Evolutionary conservation across 164 flowering plant species (phyloP).

Genomic region (Piper longum): DNA sequence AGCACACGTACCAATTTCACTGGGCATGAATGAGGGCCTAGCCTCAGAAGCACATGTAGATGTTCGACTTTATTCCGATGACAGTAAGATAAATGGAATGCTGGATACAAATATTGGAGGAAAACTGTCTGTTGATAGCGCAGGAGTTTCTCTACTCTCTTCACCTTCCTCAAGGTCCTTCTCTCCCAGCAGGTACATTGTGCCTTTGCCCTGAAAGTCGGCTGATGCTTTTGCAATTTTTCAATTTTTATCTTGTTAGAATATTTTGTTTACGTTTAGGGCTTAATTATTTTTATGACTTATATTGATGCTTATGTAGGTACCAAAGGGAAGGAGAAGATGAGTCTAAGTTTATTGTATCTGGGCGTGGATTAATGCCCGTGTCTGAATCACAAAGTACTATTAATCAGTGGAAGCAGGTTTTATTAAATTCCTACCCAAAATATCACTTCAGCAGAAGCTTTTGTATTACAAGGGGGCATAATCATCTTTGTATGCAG

Average conservation of each 20-base stretch:
- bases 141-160: conserved; percentile 35
- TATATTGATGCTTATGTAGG: conserved; percentile 19
- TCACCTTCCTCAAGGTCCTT: conserved; percentile 47
- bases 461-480: too few species aligned
- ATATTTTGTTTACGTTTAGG: background rate
- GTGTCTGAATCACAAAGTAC: conserved; percentile 36
- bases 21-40: conserved; percentile 20
- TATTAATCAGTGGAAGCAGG: conserved; percentile 58
- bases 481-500: conserved; percentile 10
- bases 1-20: conserved; percentile 18
- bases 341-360: conserved; percentile 28
- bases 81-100: conserved; percentile 31
- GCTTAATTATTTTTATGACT: too few species aligned
- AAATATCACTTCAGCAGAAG: too few species aligned
- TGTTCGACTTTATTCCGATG: conserved; percentile 17
- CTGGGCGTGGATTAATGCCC: conserved; percentile 46
- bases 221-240: background rate
- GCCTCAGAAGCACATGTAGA: conserved; percentile 17
- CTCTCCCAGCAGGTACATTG: conserved; percentile 45
- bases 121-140: conserved; percentile 21
- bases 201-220: background rate
- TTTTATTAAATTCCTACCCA: conserved; percentile 3
- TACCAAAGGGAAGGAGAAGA: conserved; percentile 38
- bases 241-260: background rate
- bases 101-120: conserved; percentile 25